These are phyloP conservation scores for Globisporangium uncinulatum DNA, from an alignment of 352 stramenopile species.

Conservation along the genomic window DNA sequence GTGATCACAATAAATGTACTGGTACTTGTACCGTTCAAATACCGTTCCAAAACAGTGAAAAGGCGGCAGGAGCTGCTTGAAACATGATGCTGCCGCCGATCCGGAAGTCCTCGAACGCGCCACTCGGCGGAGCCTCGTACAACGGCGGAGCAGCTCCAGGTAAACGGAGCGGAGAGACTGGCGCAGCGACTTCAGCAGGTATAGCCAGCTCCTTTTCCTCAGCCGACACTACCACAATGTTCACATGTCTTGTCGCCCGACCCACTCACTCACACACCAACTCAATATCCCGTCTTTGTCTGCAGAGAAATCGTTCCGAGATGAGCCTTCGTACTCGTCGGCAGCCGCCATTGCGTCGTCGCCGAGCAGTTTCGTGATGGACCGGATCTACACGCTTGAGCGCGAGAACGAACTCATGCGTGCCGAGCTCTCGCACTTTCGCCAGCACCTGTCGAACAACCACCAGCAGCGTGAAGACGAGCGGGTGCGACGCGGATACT, in stretches of 20 bases:
- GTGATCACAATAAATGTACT: too few species aligned
- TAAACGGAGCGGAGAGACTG: not conserved
- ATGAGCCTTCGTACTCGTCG: constrained; percentile 5
- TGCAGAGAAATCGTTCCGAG: constrained; percentile 8
- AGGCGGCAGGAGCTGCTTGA: not conserved
- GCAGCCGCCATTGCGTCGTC: not conserved
- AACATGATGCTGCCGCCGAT: constrained; percentile 45
- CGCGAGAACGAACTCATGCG: constrained; percentile 53
- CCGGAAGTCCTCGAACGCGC: constrained; percentile 26
- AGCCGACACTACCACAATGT: too few species aligned
- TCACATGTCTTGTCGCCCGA: too few species aligned
- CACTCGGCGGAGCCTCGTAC: not conserved
- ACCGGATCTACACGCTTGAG: constrained; percentile 48
- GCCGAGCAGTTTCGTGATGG: constrained; percentile 13
- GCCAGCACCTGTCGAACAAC: constrained; percentile 49
- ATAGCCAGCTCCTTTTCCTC: not conserved
- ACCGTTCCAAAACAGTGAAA: too few species aligned
- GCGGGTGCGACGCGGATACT: constrained; percentile 22
- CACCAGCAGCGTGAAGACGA: constrained; percentile 51
- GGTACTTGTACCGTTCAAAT: too few species aligned
- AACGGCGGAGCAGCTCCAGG: not conserved
- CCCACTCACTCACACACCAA: not conserved
- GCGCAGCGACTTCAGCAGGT: not conserved
- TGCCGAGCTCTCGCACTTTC: constrained; percentile 46
- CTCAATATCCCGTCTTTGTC: not conserved